Base-by-base conservation (phyloP, 2,329 filamentous ascomycete genomes). In the Trichoderma koningii region DNA sequence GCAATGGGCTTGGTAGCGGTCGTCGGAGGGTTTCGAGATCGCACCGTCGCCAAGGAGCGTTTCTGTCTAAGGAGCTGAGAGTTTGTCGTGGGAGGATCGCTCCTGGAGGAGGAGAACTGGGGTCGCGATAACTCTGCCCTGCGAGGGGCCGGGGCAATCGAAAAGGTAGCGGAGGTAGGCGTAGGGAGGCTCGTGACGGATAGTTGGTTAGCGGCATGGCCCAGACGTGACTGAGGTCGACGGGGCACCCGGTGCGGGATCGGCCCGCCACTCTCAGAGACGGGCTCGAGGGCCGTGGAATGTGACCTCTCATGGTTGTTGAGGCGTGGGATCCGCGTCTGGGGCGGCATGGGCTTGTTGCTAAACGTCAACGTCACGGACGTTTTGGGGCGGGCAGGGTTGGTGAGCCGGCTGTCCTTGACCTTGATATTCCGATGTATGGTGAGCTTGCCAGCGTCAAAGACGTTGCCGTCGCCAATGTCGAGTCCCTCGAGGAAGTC, bases 341-440 rank as follows among this genome's bases (percentile, higher is more conserved):
- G 78, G 12, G 80, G 74, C 26, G 81, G 73, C n/a, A 64, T 38
- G 47, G 85, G 79, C 72, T 93, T 93, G 77, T 91, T 95, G 55
- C 92, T 96, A 74, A 98, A 98, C 7, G 93, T 97, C 67, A 98
- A 82, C 14, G 93, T 94, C 30, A 95, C 90, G 12, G 92, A 88
- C 19, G 91, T 87, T 74, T 89, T 89, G 21, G 86, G 86, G 67
- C 91, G 85, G 23, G 85, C 84, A 53, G 92, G 90, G 69, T 92
- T 93, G 15, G 84, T 80, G 21, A 87, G 83, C 61, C 87, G 83
- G 67, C 86, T 81, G 69, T 88, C 85, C 77, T 96, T 97, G 71
- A 96, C 84, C 75, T 94, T 93, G 69, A 99, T 86, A 74, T 99
- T 97, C 68, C 91, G 92, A 75, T 98, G 95, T 19, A 97, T 81